Percentiles rank a stretch among this genome's conserved stretches.
Conservation (phyloP, 345 rosid species). For the Moricandia moricandioides region DNA sequence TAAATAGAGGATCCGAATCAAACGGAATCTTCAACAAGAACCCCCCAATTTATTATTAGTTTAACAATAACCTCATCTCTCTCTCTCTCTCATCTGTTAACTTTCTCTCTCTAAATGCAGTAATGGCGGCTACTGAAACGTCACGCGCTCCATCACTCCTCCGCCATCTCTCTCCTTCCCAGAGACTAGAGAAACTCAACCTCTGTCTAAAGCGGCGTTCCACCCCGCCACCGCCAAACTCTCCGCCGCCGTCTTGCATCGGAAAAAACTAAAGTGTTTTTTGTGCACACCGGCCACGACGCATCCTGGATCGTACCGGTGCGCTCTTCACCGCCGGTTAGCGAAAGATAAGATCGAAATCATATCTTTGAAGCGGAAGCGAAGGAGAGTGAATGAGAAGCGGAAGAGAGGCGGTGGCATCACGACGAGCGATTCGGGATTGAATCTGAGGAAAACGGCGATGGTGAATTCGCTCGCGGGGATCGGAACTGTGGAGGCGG, state of each 20-base stretch:
- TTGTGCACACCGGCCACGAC: conserved; percentile 69
- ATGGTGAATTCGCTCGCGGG: conserved; percentile 73
- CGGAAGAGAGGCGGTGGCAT: background rate
- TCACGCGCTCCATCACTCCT: background rate
- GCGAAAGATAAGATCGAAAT: background rate
- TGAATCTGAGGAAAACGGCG: conserved; percentile 54
- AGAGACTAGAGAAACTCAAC: background rate
- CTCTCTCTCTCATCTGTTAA: background rate
- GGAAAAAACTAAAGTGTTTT: conserved; percentile 44
- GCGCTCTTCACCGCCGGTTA: conserved; percentile 56
- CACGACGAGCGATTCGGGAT: background rate
- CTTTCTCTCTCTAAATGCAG: background rate
- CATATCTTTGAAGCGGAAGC: background rate
- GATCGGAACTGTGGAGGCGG: conserved; percentile 71
- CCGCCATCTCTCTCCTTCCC: conserved; percentile 2
- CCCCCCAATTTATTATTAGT: background rate
- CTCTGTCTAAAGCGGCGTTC: background rate
- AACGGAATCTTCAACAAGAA: background rate
- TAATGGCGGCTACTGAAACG: background rate
- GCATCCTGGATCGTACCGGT: conserved; percentile 77
- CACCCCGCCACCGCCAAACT: background rate
- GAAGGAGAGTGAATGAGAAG: background rate
- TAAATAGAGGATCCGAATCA: background rate
- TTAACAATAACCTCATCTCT: background rate
- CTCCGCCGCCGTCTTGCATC: conserved; percentile 9